phyloP scores from a whole-genome alignment of 306 rosid genomes.

The Acacia crassicarpa region DNA sequence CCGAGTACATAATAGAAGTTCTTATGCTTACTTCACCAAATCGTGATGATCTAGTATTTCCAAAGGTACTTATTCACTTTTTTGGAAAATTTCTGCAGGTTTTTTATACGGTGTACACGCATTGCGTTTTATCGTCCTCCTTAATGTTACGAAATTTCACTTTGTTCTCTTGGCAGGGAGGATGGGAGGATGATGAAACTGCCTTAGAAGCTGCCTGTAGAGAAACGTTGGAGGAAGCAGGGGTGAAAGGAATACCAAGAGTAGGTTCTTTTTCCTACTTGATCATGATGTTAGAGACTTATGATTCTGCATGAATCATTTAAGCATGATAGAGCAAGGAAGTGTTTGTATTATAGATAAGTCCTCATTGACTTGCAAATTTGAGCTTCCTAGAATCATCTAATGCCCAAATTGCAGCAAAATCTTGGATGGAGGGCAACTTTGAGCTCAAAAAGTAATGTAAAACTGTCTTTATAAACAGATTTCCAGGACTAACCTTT shows the following conservation, averaged over 20 bases:
- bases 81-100: not conserved
- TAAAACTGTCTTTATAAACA: not conserved
- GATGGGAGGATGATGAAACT: constrained; percentile 96
- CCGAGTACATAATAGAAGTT: constrained; percentile 59
- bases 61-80: constrained; percentile 55
- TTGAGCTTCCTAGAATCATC: not conserved
- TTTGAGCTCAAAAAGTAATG: not conserved
- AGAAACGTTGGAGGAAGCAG: constrained; percentile 89
- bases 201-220: constrained; percentile 79
- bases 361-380: not conserved
- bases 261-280: constrained; percentile 51
- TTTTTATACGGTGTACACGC: not conserved
- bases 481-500: constrained; percentile 5
- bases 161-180: constrained; percentile 59
- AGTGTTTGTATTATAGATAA: not conserved
- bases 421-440: not conserved
- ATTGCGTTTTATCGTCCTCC: not conserved
- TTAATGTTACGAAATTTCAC: constrained; percentile 10
- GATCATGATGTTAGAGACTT: constrained; percentile 7
- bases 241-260: constrained; percentile 73
- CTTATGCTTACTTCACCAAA: constrained; percentile 90
- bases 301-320: not conserved
- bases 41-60: constrained; percentile 79
- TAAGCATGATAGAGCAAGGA: constrained; percentile 14
- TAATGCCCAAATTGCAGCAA: not conserved